Evolutionary conservation across 23 red algal species (phyloP), one percentile per base, ranked within the genome.

Genomic region (Porphyridium purpureum): DNA sequence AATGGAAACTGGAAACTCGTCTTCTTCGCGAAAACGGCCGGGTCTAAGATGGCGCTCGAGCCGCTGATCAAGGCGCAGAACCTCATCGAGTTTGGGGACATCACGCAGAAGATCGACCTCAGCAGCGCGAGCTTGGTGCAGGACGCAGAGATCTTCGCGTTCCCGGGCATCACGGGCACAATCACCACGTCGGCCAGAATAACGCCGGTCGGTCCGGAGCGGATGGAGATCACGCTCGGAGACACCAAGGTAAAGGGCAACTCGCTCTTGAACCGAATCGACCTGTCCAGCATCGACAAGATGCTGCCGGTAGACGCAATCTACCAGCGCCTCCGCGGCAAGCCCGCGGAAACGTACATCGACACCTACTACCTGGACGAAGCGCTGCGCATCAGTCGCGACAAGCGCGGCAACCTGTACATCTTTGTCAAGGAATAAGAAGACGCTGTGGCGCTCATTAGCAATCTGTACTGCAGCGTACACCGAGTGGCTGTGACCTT

Each of bases 341-440:
- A 50, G 1, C 57, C 61, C 0, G 19, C 71, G 5, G 71, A 83
- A 50, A 64, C 80, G 1, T 83, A 69, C 52, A 20, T 94, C 15
- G 87, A 94, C 33, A 94, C 77, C 5, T 77, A 55, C 32, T 90
- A 90, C 30, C 55, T 90, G 48, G 82, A 90, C 34, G 82, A 90
- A 28, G 52, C 57, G 47, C 25, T 90, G 14, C 33, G 82, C 19
- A 72, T 90, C 56, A 78, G 70, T 28, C 55, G 82, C 31, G 70
- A 51, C 21, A 76, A 90, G 67, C 20, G 73, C 7, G 64, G 72
- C 15, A 62, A 70, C 59, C 29, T 90, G 19, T 90, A 56, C 31
- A 49, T 90, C 31, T 90, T 69, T 41, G 40, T 71, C 28, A 57
- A 57, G 53, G n/a, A n/a, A n/a, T n/a, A n/a, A n/a, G n/a, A n/a